Evolutionary conservation across 2,329 filamentous ascomycete species (phyloP).

Genomic region (Trematosphaeria pertusa): DNA sequence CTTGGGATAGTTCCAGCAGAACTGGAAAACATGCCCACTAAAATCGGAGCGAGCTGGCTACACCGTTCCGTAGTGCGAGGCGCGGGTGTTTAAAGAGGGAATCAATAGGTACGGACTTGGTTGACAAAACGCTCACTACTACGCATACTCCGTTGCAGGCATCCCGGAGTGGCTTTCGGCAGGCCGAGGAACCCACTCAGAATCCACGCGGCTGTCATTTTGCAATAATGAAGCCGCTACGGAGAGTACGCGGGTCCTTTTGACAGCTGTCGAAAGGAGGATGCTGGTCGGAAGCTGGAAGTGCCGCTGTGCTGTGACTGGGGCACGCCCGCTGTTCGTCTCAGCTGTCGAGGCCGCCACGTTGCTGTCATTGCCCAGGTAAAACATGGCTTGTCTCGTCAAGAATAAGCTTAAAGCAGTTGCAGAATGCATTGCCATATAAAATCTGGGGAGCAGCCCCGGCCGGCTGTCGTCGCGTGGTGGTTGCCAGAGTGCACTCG

Average conservation of each 20-base stretch:
- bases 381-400: conserved; percentile 26
- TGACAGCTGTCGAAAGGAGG: too few species aligned
- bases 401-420: conserved; percentile 24
- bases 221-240: too few species aligned
- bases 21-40: too few species aligned
- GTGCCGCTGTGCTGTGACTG: too few species aligned
- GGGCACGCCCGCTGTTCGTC: conserved; percentile 32
- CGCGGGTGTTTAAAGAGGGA: too few species aligned
- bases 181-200: too few species aligned
- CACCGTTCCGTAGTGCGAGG: neutral
- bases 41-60: neutral
- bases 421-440: conserved; percentile 10
- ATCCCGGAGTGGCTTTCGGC: too few species aligned
- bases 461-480: conserved; percentile 9
- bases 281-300: conserved; percentile 19
- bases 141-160: too few species aligned
- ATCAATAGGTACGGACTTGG: conserved; percentile 4
- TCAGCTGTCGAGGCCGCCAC: conserved; percentile 23
- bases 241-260: too few species aligned
- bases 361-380: conserved; percentile 12
- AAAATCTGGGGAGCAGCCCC: conserved; percentile 12
- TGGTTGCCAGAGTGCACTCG: conserved; percentile 3
- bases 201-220: too few species aligned
- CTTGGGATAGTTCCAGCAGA: too few species aligned
- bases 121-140: too few species aligned